Evolutionary conservation across 768 basidiomycete genomes (phyloP).

Genomic region (Russula sp.): DNA sequence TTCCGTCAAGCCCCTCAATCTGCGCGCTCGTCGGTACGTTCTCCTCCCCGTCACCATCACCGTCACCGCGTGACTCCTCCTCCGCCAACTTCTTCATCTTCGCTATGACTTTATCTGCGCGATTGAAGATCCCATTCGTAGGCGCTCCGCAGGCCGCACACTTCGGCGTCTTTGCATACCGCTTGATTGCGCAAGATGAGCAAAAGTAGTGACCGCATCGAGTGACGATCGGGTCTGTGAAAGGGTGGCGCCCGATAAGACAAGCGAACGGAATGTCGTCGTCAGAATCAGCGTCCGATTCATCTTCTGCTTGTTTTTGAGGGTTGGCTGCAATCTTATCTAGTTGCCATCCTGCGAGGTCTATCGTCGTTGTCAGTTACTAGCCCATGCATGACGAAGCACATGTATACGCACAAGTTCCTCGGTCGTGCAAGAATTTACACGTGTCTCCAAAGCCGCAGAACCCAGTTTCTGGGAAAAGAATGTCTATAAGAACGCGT

Average conservation of each 20-base stretch:
- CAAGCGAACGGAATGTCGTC: constrained; percentile 98
- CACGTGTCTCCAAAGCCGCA: constrained; percentile 99
- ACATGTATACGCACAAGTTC: constrained; percentile 67
- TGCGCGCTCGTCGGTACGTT: constrained; percentile 33
- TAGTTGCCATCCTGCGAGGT: constrained; percentile 98
- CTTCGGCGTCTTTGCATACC: constrained; percentile 91
- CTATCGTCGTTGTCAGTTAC: constrained; percentile 39
- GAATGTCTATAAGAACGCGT: constrained; percentile 11
- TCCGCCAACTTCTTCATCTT: constrained; percentile 75
- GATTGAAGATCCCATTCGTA: constrained; percentile 95
- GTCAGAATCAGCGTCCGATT: constrained; percentile 58
- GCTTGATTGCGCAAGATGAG: constrained; percentile 90
- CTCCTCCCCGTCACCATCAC: constrained; percentile 41
- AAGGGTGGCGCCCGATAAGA: constrained; percentile 90
- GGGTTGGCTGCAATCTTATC: constrained; percentile 86
- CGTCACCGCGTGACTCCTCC: constrained; percentile 47
- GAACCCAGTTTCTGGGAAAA: constrained; percentile 82
- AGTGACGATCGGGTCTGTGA: constrained; percentile 93
- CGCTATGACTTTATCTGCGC: constrained; percentile 88
- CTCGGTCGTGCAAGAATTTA: constrained; percentile 98
- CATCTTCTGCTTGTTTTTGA: constrained; percentile 55
- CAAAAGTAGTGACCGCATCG: constrained; percentile 98
- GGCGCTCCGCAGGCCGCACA: constrained; percentile 92
- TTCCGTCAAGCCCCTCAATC: constrained; percentile 38
- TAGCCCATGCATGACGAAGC: constrained; percentile 25